These are phyloP conservation scores for Nigrograna mackinnonii DNA, from an alignment of 2,329 filamentous ascomycete genomes.

Conservation along the genomic window DNA sequence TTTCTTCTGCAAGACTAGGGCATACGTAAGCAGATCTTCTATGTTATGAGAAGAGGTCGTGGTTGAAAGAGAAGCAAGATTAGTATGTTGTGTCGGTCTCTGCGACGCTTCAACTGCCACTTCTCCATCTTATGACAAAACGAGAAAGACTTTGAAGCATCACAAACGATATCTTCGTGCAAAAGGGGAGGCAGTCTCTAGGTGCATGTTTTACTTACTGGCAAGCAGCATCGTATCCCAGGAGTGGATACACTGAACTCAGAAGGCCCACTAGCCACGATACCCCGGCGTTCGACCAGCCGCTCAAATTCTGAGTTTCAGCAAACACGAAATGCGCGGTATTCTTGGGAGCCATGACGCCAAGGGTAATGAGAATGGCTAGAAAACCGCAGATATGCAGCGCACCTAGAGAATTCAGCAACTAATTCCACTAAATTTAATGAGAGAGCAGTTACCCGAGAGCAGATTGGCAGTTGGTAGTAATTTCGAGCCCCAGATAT, in stretches of 20 bases:
- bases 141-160: too few relatives aligned
- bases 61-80: too few relatives aligned
- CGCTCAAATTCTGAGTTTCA: constrained; percentile 19
- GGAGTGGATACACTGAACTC: constrained; percentile 22
- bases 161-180: too few relatives aligned
- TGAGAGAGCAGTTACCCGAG: constrained; percentile 8
- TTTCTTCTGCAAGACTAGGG: constrained; percentile 38
- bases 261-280: constrained; percentile 29
- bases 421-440: background rate
- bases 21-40: too few relatives aligned
- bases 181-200: too few relatives aligned
- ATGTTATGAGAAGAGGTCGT: too few relatives aligned
- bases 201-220: too few relatives aligned
- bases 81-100: too few relatives aligned
- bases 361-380: constrained; percentile 19
- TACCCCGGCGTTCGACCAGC: constrained; percentile 21
- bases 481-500: constrained; percentile 46
- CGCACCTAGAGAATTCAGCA: constrained; percentile 11
- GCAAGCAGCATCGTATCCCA: constrained; percentile 46
- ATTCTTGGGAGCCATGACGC: constrained; percentile 22
- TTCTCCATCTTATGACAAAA: too few relatives aligned
- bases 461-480: constrained; percentile 43
- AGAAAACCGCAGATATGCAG: constrained; percentile 20
- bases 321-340: constrained; percentile 21
- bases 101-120: too few relatives aligned